A percentile compares a stretch with the other conserved stretches of the same genome.
Evolutionary conservation across 257 asterid species (phyloP).

Genomic region (Thymus quinquecostatus): DNA sequence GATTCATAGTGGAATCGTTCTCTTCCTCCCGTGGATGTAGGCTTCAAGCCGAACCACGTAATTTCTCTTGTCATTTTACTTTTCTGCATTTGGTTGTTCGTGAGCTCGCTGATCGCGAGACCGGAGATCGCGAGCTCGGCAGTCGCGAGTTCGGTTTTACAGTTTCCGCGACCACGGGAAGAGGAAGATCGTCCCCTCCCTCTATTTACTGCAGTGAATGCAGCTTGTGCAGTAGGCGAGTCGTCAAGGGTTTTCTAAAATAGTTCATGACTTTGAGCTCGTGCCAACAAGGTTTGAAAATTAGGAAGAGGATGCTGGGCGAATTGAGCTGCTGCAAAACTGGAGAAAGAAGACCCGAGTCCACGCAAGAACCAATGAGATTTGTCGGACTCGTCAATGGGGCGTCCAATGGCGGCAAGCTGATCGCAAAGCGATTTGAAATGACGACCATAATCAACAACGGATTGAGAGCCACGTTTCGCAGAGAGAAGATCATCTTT

Average conservation of each 20-base stretch:
- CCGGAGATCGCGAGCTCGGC: no score
- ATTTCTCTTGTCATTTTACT: no score
- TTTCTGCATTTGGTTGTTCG: no score
- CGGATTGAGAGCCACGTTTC: conserved; percentile 2
- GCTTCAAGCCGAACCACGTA: no score
- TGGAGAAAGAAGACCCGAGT: neutral
- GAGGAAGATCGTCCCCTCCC: neutral
- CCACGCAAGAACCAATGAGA: conserved; percentile 19
- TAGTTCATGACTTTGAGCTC: neutral
- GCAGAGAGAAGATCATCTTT: neutral
- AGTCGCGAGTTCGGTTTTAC: no score
- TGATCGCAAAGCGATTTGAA: conserved; percentile 4
- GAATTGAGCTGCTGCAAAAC: neutral
- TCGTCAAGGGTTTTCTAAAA: neutral
- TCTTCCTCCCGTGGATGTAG: no score
- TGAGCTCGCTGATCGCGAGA: no score
- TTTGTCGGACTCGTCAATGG: neutral
- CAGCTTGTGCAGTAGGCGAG: neutral
- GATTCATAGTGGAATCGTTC: no score
- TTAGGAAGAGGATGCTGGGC: neutral
- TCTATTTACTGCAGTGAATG: neutral
- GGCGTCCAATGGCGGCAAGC: neutral
- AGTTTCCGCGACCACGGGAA: neutral
- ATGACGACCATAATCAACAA: neutral
- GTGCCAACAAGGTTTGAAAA: neutral